phyloP scores from a whole-genome alignment of 2,329 filamentous ascomycete genomes.

The Fusarium musae region DNA sequence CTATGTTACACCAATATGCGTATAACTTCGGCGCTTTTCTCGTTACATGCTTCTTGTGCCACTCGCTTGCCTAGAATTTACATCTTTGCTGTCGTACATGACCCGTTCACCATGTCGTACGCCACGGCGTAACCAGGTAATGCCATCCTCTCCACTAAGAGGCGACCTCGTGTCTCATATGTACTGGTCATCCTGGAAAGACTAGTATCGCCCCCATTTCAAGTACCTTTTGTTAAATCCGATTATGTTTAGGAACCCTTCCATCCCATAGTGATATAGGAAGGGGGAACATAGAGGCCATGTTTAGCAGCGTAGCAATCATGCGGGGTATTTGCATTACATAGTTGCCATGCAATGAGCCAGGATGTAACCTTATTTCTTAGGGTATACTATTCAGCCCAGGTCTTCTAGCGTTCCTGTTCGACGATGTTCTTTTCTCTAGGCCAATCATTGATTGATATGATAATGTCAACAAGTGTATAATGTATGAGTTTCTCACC shows the following conservation, averaged over 20 bases:
- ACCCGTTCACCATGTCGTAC: background rate
- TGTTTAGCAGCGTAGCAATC: background rate
- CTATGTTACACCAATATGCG: background rate
- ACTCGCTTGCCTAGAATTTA: background rate
- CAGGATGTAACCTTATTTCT: background rate
- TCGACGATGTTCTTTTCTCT: background rate
- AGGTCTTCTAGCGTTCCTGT: no score
- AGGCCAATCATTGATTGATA: background rate
- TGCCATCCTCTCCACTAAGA: background rate
- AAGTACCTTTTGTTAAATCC: background rate
- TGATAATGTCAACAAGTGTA: background rate
- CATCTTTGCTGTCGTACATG: background rate
- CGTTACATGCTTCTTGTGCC: background rate
- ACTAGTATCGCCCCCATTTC: rapidly evolving
- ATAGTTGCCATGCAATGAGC: no score
- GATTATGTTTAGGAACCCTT: background rate
- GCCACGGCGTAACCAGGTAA: no score
- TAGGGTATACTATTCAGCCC: background rate
- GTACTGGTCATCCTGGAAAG: background rate
- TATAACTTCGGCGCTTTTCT: background rate
- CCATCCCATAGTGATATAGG: background rate
- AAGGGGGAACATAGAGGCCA: background rate
- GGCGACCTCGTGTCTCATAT: background rate
- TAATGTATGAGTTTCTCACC: no score
- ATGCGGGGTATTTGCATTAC: background rate